phyloP scores from a whole-genome alignment of 257 asterid species.

The Henckelia pumila region DNA sequence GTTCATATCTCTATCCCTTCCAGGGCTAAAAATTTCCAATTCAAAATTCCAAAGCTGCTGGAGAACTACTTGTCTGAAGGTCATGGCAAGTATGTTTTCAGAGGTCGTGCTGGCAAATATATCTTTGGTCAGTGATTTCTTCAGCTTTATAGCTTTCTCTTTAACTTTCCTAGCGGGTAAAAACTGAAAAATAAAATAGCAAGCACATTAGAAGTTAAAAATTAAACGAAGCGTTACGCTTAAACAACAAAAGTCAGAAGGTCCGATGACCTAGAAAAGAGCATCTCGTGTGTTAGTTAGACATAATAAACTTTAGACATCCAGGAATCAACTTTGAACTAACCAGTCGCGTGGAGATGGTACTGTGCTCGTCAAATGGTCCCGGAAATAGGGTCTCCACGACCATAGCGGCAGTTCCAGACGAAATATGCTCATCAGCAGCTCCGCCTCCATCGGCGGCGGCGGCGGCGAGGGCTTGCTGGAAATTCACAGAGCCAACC shows the following conservation, averaged over 20 bases:
- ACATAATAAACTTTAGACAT: background rate
- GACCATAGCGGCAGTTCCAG: slow-evolving; percentile 66
- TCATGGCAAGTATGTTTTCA: slow-evolving; percentile 75
- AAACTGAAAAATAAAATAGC: slow-evolving; percentile 42
- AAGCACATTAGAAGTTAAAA: background rate
- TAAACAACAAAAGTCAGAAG: background rate
- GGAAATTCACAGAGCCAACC: slow-evolving; percentile 68
- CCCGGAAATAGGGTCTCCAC: slow-evolving; percentile 81
- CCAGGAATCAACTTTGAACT: slow-evolving; percentile 16
- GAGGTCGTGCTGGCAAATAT: slow-evolving; percentile 45
- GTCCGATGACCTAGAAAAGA: too few species aligned
- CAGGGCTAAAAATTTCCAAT: slow-evolving; percentile 61
- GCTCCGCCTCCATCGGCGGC: slow-evolving; percentile 89
- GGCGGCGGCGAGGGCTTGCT: slow-evolving; percentile 89
- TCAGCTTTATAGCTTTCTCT: slow-evolving; percentile 65
- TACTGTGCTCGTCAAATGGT: slow-evolving; percentile 48
- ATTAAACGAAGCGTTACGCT: background rate
- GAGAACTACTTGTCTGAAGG: slow-evolving; percentile 81
- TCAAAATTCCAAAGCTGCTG: slow-evolving; percentile 77
- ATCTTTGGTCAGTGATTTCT: slow-evolving; percentile 49
- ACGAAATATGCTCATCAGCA: slow-evolving; percentile 61
- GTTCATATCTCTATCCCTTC: slow-evolving; percentile 62
- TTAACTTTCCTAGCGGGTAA: slow-evolving; percentile 80
- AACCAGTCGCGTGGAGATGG: slow-evolving; percentile 74
- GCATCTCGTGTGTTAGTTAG: background rate